Evolutionary conservation across 805 yeast species (phyloP).

Genomic region (Barnettozyma sp.): DNA sequence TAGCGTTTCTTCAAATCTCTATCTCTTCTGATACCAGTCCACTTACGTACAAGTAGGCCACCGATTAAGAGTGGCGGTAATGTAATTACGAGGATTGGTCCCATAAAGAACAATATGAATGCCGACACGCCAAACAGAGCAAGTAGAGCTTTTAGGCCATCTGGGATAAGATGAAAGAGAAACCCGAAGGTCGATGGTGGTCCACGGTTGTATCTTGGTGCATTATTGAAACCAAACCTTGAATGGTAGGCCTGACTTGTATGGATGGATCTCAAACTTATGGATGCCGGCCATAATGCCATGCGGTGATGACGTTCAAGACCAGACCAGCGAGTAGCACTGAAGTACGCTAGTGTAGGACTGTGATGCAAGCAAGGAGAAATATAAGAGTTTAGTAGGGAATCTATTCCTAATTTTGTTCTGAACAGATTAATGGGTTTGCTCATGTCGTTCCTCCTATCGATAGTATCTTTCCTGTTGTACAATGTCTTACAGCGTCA

Average conservation of each 20-base stretch:
- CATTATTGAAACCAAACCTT: constrained; percentile 1
- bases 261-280: neutral
- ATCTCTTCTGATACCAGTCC: constrained; percentile 9
- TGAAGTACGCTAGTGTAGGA: no score
- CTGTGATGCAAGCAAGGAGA: no score
- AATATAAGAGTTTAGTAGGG: no score
- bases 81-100: constrained; percentile 20
- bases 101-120: constrained; percentile 14
- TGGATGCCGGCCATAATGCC: no score
- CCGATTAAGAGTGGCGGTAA: constrained; percentile 22
- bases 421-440: no score
- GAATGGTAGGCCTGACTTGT: neutral
- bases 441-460: no score
- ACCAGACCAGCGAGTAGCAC: no score
- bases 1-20: constrained; percentile 14
- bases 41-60: constrained; percentile 13
- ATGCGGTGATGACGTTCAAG: no score
- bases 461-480: no score
- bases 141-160: constrained; percentile 8
- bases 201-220: constrained; percentile 16
- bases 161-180: constrained; percentile 12
- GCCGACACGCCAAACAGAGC: constrained; percentile 12
- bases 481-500: no score
- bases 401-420: no score
- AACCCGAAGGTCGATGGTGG: constrained; percentile 11